phyloP scores from a whole-genome alignment of 441 rosid species.

The Melastoma candidum region DNA sequence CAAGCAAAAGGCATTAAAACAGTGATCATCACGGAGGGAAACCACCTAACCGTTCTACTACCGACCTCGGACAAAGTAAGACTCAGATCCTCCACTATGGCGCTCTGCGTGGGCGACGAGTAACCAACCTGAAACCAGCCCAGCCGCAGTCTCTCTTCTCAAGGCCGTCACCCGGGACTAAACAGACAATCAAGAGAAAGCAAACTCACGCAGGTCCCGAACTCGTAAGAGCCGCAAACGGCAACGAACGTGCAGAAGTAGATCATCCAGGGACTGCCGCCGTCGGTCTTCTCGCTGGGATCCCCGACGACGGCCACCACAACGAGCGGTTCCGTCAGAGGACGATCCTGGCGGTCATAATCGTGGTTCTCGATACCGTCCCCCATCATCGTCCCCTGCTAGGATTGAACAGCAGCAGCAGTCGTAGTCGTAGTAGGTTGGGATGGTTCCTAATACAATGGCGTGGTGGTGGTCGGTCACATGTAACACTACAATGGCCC shows the following conservation, averaged over 20 bases:
- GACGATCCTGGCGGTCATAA: too few species aligned
- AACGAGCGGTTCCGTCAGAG: slow-evolving; percentile 25
- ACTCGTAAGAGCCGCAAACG: slow-evolving; percentile 79
- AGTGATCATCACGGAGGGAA: not conserved
- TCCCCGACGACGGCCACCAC: slow-evolving; percentile 3
- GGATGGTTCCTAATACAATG: too few species aligned
- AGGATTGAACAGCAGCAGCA: too few species aligned
- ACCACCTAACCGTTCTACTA: not conserved
- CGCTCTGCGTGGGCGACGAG: slow-evolving; percentile 79
- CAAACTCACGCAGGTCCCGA: slow-evolving; percentile 79
- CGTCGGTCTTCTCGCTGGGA: slow-evolving; percentile 8
- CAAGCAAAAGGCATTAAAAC: slow-evolving; percentile 7
- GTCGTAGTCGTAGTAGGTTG: too few species aligned
- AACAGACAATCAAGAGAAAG: not conserved
- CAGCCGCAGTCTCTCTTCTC: slow-evolving; percentile 3
- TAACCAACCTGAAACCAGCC: slow-evolving; percentile 66
- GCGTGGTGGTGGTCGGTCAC: too few species aligned
- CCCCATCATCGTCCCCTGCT: too few species aligned
- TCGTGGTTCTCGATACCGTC: too few species aligned
- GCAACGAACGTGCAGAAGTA: slow-evolving; percentile 75
- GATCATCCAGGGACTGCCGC: slow-evolving; percentile 50
- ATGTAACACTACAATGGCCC: too few species aligned
- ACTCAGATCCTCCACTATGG: slow-evolving; percentile 55
- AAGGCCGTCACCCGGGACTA: not conserved
- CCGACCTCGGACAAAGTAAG: slow-evolving; percentile 62